phyloP scores from a whole-genome alignment of 2,329 filamentous ascomycete genomes.

The Aspergillus puulaauensis region DNA sequence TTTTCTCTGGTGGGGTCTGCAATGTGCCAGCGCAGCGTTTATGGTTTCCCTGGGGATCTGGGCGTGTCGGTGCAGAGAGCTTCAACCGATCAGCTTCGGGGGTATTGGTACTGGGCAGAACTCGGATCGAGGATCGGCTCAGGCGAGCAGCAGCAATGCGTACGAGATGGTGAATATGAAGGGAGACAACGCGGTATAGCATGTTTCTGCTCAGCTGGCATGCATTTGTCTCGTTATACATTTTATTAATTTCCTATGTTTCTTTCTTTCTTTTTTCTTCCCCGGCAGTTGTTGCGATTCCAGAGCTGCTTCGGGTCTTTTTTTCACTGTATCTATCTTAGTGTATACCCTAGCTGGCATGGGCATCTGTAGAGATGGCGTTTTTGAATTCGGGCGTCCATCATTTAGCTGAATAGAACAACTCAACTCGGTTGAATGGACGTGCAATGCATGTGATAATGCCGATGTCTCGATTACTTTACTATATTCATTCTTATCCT shows the following conservation, averaged over 20 bases:
- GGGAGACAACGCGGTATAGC: constrained; percentile 31
- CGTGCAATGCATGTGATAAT: background rate
- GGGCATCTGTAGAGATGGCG: constrained; percentile 35
- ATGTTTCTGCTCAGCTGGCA: background rate
- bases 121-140: constrained; percentile 10
- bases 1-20: constrained; percentile 81
- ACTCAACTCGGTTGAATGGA: background rate
- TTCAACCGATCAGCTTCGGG: constrained; percentile 83
- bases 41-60: constrained; percentile 78
- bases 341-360: constrained; percentile 30
- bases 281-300: background rate
- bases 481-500: background rate
- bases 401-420: background rate
- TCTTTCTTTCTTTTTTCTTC: constrained; percentile 1
- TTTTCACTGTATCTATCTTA: constrained; percentile 13
- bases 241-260: background rate
- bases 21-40: constrained; percentile 58
- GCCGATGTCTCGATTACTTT: background rate
- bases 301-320: background rate
- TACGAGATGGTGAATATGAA: constrained; percentile 39
- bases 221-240: background rate
- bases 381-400: constrained; percentile 18
- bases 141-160: constrained; percentile 19
- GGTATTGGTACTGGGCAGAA: constrained; percentile 42
- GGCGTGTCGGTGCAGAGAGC: constrained; percentile 86